These are phyloP conservation scores for Boletus pseudo-olivaceus DNA, from an alignment of 768 basidiomycete genomes.

Conservation along the genomic window DNA sequence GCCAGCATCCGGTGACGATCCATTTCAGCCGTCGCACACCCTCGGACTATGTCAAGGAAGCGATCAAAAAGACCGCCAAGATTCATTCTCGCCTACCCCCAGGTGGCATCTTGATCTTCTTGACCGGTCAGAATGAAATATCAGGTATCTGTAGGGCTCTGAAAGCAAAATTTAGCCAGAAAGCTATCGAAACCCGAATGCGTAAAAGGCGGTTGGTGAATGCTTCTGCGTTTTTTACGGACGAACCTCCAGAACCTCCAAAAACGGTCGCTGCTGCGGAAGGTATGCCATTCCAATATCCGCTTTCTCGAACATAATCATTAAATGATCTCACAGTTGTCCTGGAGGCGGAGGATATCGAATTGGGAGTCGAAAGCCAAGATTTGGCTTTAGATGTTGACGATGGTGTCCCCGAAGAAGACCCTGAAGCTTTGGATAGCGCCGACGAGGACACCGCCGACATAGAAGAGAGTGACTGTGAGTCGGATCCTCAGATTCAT, in stretches of 20 bases:
- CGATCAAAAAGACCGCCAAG: slow-evolving; percentile 84
- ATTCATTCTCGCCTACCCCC: slow-evolving; percentile 91
- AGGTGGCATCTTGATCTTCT: slow-evolving; percentile 89
- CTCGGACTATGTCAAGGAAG: slow-evolving; percentile 86
- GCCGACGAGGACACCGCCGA: slow-evolving; percentile 61
- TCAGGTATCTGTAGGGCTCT: slow-evolving; percentile 76
- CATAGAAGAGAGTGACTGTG: slow-evolving; percentile 66
- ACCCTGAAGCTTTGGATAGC: slow-evolving; percentile 72
- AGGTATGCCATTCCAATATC: slow-evolving; percentile 2
- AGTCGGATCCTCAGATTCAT: slow-evolving; percentile 18
- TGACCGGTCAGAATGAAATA: slow-evolving; percentile 97
- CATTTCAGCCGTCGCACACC: slow-evolving; percentile 89
- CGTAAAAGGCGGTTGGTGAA: slow-evolving; percentile 31
- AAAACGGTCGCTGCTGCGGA: slow-evolving; percentile 19
- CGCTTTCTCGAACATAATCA: background rate
- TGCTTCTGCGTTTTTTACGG: slow-evolving; percentile 28
- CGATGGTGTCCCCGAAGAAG: slow-evolving; percentile 54
- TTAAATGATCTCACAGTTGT: slow-evolving; percentile 44
- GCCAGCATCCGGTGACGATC: slow-evolving; percentile 92
- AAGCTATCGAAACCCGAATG: slow-evolving; percentile 54
- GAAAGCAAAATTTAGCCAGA: slow-evolving; percentile 70
- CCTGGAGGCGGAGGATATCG: slow-evolving; percentile 78
- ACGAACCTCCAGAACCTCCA: slow-evolving; percentile 16
- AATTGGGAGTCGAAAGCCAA: slow-evolving; percentile 51
- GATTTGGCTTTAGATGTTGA: slow-evolving; percentile 70